Conservation (phyloP, 2,329 filamentous ascomycete species). For the Talaromyces albobiverticillius region DNA sequence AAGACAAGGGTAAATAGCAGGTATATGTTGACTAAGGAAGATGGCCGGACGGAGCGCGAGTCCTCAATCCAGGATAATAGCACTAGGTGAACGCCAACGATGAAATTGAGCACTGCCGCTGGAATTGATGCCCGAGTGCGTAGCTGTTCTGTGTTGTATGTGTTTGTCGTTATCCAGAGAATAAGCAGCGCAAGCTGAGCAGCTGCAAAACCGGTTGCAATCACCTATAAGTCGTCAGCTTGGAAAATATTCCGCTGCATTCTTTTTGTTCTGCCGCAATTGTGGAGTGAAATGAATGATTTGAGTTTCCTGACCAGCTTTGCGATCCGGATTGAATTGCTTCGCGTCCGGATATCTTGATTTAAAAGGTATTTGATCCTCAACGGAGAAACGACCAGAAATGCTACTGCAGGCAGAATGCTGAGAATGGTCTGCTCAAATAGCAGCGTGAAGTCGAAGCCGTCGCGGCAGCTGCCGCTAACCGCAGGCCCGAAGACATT, state of each 20-base stretch:
- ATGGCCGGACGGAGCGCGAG: slow-evolving; percentile 7
- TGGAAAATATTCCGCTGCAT: not conserved
- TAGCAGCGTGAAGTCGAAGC: slow-evolving; percentile 31
- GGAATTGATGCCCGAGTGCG: slow-evolving; percentile 8
- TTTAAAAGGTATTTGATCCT: slow-evolving; percentile 1
- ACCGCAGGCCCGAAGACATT: slow-evolving; percentile 27
- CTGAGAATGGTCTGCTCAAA: slow-evolving; percentile 30
- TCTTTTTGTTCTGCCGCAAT: no score
- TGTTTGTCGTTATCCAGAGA: no score
- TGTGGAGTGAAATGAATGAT: no score
- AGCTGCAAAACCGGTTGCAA: slow-evolving; percentile 1
- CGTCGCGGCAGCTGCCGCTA: slow-evolving; percentile 21
- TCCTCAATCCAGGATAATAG: slow-evolving; percentile 13
- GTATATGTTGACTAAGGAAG: slow-evolving; percentile 4
- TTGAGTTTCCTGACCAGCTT: slow-evolving; percentile 4
- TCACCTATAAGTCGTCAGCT: not conserved
- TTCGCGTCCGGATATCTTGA: not conserved
- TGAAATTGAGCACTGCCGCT: slow-evolving; percentile 7
- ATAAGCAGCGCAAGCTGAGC: slow-evolving; percentile 16
- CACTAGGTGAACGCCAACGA: slow-evolving; percentile 5
- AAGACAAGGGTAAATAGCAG: slow-evolving; percentile 5
- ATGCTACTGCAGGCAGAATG: slow-evolving; percentile 7
- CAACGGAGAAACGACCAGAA: slow-evolving; percentile 3
- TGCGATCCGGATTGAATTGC: not conserved
- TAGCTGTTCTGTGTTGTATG: not conserved